phyloP scores from a whole-genome alignment of 2,329 filamentous ascomycete species.

The Thelonectria rubi region DNA sequence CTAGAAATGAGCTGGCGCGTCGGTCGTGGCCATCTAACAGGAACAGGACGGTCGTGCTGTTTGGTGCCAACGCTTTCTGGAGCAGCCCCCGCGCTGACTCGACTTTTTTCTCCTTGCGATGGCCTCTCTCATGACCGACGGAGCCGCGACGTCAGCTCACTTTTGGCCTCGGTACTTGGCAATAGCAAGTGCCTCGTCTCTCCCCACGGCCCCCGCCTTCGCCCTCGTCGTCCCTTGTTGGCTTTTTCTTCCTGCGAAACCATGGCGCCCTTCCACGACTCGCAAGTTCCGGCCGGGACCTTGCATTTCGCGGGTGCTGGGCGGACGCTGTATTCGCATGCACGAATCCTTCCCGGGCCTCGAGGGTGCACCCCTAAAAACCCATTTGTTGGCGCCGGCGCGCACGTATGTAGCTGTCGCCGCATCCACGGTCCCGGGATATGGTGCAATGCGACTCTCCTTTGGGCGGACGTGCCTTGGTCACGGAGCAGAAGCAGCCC shows the following conservation, averaged over 20 bases:
- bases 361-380: background rate
- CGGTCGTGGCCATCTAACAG: background rate
- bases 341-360: background rate
- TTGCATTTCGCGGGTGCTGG: conserved; percentile 10
- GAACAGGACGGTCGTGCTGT: background rate
- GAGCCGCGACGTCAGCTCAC: conserved; percentile 5
- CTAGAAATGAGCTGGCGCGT: background rate
- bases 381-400: background rate
- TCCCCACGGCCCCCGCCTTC: too few relatives aligned
- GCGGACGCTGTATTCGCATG: background rate
- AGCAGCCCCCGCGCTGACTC: background rate
- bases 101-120: background rate
- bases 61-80: conserved; percentile 2
- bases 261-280: conserved; percentile 10
- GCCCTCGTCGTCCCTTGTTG: background rate
- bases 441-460: conserved; percentile 6
- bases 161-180: background rate
- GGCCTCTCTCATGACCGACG: background rate
- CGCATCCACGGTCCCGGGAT: conserved; percentile 23
- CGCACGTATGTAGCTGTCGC: conserved; percentile 13
- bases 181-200: background rate
- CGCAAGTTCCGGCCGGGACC: conserved; percentile 5
- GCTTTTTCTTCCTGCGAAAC: background rate
- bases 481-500: too few relatives aligned
- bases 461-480: too few relatives aligned